Percentiles rank a stretch among this genome's conserved stretches.
These are phyloP conservation scores for Aspergillus coremiiformis DNA, from an alignment of 495 filamentous ascomycete genomes.

Conservation along the genomic window DNA sequence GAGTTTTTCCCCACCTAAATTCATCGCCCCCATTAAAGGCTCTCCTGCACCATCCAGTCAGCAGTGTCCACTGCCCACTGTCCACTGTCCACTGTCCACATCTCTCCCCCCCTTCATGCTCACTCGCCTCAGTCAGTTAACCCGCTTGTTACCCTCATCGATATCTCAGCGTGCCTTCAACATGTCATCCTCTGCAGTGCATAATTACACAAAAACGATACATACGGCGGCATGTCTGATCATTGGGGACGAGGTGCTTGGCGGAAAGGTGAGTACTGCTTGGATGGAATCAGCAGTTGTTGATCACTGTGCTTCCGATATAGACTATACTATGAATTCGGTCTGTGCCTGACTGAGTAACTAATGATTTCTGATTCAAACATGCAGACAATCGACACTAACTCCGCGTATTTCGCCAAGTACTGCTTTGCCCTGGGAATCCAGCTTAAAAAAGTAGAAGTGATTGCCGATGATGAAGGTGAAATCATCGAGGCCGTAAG, in stretches of 20 bases:
- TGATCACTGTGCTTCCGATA: background rate
- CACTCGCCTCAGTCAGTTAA: constrained; percentile 61
- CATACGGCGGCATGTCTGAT: constrained; percentile 90
- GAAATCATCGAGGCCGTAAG: constrained; percentile 84
- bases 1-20: background rate
- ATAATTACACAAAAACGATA: constrained; percentile 53
- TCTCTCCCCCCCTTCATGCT: constrained; percentile 50
- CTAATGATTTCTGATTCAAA: background rate
- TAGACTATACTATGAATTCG: too few relatives aligned
- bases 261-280: constrained; percentile 66
- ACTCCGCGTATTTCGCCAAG: constrained; percentile 84
- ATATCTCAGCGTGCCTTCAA: constrained; percentile 23
- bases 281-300: background rate
- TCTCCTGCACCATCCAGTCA: background rate
- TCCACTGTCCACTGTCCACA: constrained; percentile 1
- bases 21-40: background rate
- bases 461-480: constrained; percentile 81
- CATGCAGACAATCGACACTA: constrained; percentile 73
- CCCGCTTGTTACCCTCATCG: constrained; percentile 48
- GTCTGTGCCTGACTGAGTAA: background rate
- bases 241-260: constrained; percentile 93
- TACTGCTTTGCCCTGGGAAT: constrained; percentile 91
- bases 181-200: constrained; percentile 50
- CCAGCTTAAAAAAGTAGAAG: constrained; percentile 80
- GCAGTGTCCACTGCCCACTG: background rate